phyloP scores from a whole-genome alignment of 1,139 yeast species.

The Yamadazyma mexicana region DNA sequence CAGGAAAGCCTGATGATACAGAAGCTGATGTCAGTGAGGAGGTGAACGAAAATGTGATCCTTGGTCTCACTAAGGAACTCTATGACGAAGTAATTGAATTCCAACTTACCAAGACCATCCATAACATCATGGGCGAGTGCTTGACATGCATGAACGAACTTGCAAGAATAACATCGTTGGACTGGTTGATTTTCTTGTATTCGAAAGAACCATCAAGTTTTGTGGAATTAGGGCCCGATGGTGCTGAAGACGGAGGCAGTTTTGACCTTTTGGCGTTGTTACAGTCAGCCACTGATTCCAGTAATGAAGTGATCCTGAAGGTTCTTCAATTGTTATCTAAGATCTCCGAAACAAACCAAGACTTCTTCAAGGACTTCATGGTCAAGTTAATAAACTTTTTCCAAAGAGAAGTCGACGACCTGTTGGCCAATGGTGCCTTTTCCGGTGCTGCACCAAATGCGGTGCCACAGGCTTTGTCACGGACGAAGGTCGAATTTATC shows the following conservation, averaged over 20 bases:
- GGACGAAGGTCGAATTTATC: slow-evolving; percentile 77
- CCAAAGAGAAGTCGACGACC: slow-evolving; percentile 40
- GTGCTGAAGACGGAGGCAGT: slow-evolving; percentile 31
- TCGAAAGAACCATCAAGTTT: slow-evolving; percentile 66
- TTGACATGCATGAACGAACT: slow-evolving; percentile 57
- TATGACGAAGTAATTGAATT: slow-evolving; percentile 43
- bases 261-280: slow-evolving; percentile 74
- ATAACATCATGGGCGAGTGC: slow-evolving; percentile 38
- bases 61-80: slow-evolving; percentile 40
- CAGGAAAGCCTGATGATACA: slow-evolving; percentile 5
- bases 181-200: slow-evolving; percentile 88
- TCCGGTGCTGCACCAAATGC: slow-evolving; percentile 17
- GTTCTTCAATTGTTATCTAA: slow-evolving; percentile 77
- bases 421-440: slow-evolving; percentile 14
- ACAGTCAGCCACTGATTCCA: slow-evolving; percentile 81
- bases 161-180: slow-evolving; percentile 81
- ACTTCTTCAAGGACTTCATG: slow-evolving; percentile 75
- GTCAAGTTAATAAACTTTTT: slow-evolving; percentile 68
- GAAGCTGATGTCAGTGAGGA: slow-evolving; percentile 5
- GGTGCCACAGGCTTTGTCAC: slow-evolving; percentile 36
- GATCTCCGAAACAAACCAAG: slow-evolving; percentile 79
- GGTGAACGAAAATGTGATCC: slow-evolving; percentile 19
- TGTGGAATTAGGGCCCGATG: slow-evolving; percentile 36
- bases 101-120: slow-evolving; percentile 36
- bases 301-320: slow-evolving; percentile 78